Evolutionary conservation across 371 early-diverging fungal genomes (phyloP), one percentile per base, ranked within the genome.

Genomic region (Quaeritorhiza haematococci): DNA sequence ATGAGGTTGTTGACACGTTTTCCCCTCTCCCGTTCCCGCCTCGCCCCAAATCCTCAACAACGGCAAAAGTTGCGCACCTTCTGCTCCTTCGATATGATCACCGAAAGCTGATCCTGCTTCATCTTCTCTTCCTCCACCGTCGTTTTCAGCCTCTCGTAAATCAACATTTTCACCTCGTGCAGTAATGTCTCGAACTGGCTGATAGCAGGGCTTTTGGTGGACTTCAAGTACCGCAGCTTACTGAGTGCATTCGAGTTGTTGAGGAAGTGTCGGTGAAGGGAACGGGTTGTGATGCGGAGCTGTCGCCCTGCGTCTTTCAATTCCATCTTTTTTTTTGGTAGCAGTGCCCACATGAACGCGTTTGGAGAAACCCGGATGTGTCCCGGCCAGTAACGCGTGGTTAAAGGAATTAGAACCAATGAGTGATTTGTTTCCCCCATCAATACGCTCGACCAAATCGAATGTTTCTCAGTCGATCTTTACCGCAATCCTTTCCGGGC

Each of bases 101-200:
- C 53, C 10, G 69, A 33, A 17, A 79, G 57, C 43, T 73, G 72
- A 27, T 79, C 76, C 53, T 68, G 69, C 33, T 59, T 68, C 34
- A 61, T 64, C 56, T 64, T 68, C 49, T 79, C 79, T 46, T 79
- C 79, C 52, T 79, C 79, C 4, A 72, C 75, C 17, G 72, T 66
- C 3, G 69, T 76, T 41, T 58, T 61, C 13, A 79, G 59, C 32
- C 72, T 54, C 53, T 73, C 76, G 53, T 72, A 73, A 6, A 79
- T 61, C 15, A 75, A 51, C 49, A 56, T 61, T 45, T 71, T 70
- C 44, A 75, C 58, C 50, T 76, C 76, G 38, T 70, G 67, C 52
- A 74, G 41, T 15, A 74, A 50, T 10, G 53, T 47, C 51, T 76
- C 75, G 53, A 74, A 74, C 19, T 65, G 54, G 3, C 51, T 52